Conservation (phyloP, 176 grass and related monocot genomes). For the Tuctoria greenei region DNA sequence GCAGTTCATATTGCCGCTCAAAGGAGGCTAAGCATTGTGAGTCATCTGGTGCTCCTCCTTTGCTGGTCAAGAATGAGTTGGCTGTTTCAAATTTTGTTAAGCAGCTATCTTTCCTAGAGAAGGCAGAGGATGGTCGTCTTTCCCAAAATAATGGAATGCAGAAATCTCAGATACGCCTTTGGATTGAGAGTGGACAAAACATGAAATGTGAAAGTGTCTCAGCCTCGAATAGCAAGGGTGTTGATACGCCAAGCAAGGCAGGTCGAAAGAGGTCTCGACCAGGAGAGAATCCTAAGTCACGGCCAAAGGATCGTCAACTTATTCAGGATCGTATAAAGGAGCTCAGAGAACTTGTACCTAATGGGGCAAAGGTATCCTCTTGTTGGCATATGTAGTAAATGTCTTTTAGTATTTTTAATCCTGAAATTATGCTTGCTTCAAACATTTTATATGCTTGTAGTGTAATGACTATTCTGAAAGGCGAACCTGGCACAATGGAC, state of each 20-base stretch:
- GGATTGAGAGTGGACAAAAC: constrained; percentile 63
- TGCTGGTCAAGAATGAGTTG: constrained; percentile 55
- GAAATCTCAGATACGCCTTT: constrained; percentile 70
- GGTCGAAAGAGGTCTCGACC: constrained; percentile 71
- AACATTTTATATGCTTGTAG: neutral
- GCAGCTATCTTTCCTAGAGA: constrained; percentile 43
- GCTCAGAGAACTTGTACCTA: constrained; percentile 80
- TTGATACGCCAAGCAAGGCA: constrained; percentile 54
- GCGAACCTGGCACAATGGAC: no score
- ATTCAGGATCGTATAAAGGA: constrained; percentile 94
- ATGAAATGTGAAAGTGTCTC: constrained; percentile 67
- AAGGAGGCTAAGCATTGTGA: constrained; percentile 43
- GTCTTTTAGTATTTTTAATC: constrained; percentile 19
- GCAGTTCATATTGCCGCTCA: constrained; percentile 50
- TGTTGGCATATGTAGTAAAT: constrained; percentile 3
- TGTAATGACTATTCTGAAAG: no score
- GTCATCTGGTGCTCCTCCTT: constrained; percentile 33
- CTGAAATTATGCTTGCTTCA: neutral
- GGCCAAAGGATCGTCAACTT: constrained; percentile 80
- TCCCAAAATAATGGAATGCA: constrained; percentile 53
- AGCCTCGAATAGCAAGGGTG: constrained; percentile 64
- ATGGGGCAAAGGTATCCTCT: constrained; percentile 70
- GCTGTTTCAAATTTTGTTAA: constrained; percentile 59
- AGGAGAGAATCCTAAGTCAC: constrained; percentile 69
- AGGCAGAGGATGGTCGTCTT: constrained; percentile 43